Evolutionary conservation across 345 rosid genomes (phyloP).

Genomic region (Excoecaria agallocha): DNA sequence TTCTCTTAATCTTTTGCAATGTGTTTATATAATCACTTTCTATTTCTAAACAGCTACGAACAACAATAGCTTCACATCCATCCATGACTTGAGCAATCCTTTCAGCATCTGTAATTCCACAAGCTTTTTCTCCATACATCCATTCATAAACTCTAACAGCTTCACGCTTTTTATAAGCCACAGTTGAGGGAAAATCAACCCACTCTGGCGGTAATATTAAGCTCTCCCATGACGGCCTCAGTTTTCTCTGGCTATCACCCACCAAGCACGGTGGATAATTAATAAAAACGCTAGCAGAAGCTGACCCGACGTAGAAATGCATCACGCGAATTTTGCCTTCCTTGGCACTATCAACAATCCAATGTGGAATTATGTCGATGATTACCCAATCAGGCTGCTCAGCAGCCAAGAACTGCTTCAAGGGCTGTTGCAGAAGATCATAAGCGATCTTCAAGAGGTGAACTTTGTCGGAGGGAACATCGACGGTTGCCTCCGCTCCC

Average conservation of each 20-base stretch:
- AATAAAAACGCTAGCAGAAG: neutral
- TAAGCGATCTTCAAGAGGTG: constrained; percentile 26
- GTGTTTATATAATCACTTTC: constrained; percentile 24
- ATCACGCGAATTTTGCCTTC: constrained; percentile 19
- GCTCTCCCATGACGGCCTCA: constrained; percentile 12
- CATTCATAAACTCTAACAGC: neutral
- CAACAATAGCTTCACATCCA: constrained; percentile 6
- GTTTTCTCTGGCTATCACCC: constrained; percentile 3
- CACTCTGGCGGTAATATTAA: constrained; percentile 16
- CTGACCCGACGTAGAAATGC: constrained; percentile 18
- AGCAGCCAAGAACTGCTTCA: constrained; percentile 14
- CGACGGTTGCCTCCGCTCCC: constrained; percentile 37
- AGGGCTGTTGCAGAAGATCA: constrained; percentile 32
- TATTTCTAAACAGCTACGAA: constrained; percentile 27
- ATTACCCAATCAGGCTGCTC: constrained; percentile 30
- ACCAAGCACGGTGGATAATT: constrained; percentile 6
- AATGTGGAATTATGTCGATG: constrained; percentile 18
- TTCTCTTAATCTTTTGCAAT: neutral
- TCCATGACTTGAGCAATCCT: constrained; percentile 2
- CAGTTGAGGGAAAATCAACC: constrained; percentile 23
- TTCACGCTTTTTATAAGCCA: constrained; percentile 15
- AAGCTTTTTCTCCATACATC: constrained; percentile 14
- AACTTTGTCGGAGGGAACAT: constrained; percentile 24
- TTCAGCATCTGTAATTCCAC: constrained; percentile 13
- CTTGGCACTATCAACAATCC: constrained; percentile 23